Evolutionary conservation across 768 basidiomycete genomes (phyloP).

Genomic region (Sporobolomyces phaffii): DNA sequence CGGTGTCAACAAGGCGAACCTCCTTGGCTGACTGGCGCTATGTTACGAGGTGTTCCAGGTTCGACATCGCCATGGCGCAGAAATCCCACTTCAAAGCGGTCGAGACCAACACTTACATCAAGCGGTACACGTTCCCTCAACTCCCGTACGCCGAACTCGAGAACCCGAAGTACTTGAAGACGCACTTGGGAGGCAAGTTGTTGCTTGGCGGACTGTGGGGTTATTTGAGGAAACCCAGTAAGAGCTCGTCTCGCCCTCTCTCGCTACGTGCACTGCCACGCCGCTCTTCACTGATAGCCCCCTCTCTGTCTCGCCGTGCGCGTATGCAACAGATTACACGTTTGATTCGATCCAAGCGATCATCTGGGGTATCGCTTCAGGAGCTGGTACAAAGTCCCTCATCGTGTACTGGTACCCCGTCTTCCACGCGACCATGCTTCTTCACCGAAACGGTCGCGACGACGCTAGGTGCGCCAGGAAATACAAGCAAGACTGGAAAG

Average conservation of each 20-base stretch:
- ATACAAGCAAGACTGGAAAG: slow-evolving; percentile 42
- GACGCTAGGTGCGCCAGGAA: slow-evolving; percentile 51
- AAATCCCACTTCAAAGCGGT: slow-evolving; percentile 98
- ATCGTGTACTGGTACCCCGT: slow-evolving; percentile 96
- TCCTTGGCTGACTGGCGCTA: no score
- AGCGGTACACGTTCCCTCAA: slow-evolving; percentile 87
- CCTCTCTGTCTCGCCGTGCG: no score
- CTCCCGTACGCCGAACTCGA: slow-evolving; percentile 72
- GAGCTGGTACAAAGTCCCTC: slow-evolving; percentile 46
- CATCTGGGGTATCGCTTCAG: slow-evolving; percentile 38
- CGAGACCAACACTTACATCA: slow-evolving; percentile 48
- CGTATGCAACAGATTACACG: slow-evolving; percentile 62
- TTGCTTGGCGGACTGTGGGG: slow-evolving; percentile 91
- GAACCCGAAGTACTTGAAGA: slow-evolving; percentile 87
- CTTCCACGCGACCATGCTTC: slow-evolving; percentile 88
- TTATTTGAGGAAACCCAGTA: slow-evolving; percentile 75
- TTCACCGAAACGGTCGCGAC: slow-evolving; percentile 86
- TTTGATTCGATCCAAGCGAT: slow-evolving; percentile 59
- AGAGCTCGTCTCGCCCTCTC: slow-evolving; percentile 39
- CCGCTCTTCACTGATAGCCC: no score
- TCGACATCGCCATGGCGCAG: slow-evolving; percentile 91
- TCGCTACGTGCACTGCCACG: no score
- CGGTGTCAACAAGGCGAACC: no score
- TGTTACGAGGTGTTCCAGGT: no score
- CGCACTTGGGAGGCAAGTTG: slow-evolving; percentile 79